Evolutionary conservation across 2,329 filamentous ascomycete species (phyloP), one percentile per base, ranked within the genome.

Genomic region (Rhynchosporium agropyri): DNA sequence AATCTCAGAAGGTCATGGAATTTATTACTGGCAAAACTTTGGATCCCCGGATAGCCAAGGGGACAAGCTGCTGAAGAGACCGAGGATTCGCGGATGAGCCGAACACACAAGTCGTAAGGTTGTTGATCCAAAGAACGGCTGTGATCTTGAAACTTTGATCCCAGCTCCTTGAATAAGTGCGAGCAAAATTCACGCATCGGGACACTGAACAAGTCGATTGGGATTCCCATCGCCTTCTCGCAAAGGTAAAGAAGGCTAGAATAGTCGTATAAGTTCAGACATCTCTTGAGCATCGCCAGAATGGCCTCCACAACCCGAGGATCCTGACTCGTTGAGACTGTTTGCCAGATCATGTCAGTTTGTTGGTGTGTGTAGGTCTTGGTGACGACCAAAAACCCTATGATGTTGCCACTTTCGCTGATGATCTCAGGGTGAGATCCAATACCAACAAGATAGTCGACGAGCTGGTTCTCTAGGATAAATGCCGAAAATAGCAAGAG

Each of bases 371-470:
- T 85, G 75, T 94, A 97, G 13, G 86, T 88, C 60, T 83, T 82
- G 0, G 91, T 95, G 13, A 95, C 89, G 28, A 92, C 84, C 58
- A 98, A 80, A 71, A 98, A 98, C 0, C 91, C 91, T 54, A 97
- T 81, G 59, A 98, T 90, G 67, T 97, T 96, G 46, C 84, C 83
- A 71, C 91, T 91, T 68, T 92, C 87, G 42, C 84, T 82, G 26
- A 96, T 95, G 59, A 98, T 86, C 72, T 97, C 92, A 0, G 93
- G 92, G 72, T 98, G 95, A 38, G 94, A 97, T 61, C 92, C 92
- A 13, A 94, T 87, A 1, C 94, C 91, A 58, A 97, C 84, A 51
- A 99, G 87, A 75, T 97, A 98, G 63, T 92, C 86, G 29, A 96
- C 84, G 31, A 98, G 79, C 59, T 87, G 86, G 45, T 89, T 88